Evolutionary conservation across 352 stramenopile species (phyloP), one percentile per base, ranked within the genome.

Genomic region (Phytophthora sp.): DNA sequence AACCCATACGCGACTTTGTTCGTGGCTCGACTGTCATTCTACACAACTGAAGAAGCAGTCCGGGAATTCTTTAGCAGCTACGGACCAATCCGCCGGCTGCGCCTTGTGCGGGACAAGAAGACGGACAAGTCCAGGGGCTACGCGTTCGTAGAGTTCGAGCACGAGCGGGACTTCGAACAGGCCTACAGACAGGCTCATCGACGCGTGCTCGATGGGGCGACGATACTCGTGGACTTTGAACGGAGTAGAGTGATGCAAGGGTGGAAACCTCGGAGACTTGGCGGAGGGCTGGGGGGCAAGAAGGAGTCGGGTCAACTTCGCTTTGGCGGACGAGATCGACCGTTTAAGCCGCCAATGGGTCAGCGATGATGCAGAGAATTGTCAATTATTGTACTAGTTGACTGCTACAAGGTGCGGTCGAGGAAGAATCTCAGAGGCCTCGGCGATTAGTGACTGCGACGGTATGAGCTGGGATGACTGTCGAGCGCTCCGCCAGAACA

Each of bases 221-320:
- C 57, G 0, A 80, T 95, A 23, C 71, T 95, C 12, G 87, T 94
- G 35, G 87, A 94, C 33, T 95, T 77, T 57, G 87, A 95, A 58
- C 83, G 87, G 31, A 79, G 79, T 50, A 78, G 87, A 29, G 80
- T 91, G 30, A 93, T 95, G 84, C 74, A 77, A 13, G 84, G 80
- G 1, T 95, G 87, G 87, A 95, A 95, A 27, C 87, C 87, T 4
- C 74, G 87, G 8, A 80, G 87, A n/a, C 63, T 95, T 15, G 87
- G 87, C 15, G 87, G 87, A 8, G 87, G 87, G 6, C 69, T 95
- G n/a, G 84, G 87, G 3, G 85, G 87, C 0, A 72, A 71, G 13
- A 94, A 94, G 61, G 82, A 95, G 71, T 94, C 85, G 0, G 87
- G 87, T 0, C 87, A 95, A 64, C 74, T 95, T 8, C 87, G 87